A percentile compares a stretch with the other conserved stretches of the same genome.
Conservation (phyloP, 345 rosid genomes). For the Angophora floribunda region DNA sequence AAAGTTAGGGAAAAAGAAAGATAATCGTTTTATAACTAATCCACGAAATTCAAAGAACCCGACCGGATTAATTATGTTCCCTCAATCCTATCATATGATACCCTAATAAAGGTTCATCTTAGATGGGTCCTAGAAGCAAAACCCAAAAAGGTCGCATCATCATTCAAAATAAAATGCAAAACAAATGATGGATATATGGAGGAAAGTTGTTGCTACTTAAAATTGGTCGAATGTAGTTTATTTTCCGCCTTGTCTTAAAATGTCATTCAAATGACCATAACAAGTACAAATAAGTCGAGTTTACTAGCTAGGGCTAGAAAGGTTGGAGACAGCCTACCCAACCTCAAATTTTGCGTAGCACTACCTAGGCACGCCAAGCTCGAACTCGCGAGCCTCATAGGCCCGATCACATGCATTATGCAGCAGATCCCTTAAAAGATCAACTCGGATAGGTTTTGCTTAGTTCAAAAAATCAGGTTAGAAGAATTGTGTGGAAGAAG, state of each 20-base stretch:
- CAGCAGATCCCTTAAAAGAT: not conserved
- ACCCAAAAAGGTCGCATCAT: not conserved
- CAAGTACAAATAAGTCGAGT: not conserved
- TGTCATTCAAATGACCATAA: not conserved
- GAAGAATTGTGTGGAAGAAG: not conserved
- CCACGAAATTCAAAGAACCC: not conserved
- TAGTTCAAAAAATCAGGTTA: not conserved
- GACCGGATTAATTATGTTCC: not conserved
- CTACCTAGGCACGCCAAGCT: not conserved
- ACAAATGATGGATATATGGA: not conserved
- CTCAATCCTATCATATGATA: not conserved
- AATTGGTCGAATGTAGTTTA: not conserved
- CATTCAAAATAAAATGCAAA: not conserved
- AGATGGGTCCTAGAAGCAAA: not conserved
- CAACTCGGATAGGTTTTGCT: not conserved
- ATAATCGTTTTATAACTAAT: not conserved
- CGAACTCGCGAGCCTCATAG: not conserved
- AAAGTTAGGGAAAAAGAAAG: not conserved
- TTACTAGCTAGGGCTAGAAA: not conserved
- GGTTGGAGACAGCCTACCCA: not conserved
- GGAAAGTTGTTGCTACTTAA: not conserved
- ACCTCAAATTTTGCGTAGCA: not conserved
- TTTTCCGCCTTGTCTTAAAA: not conserved
- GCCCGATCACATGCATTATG: not conserved
- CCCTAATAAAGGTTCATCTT: not conserved